A percentile compares a stretch with the other conserved stretches of the same genome.
These are phyloP conservation scores for Coemansia sp. DNA, from an alignment of 192 early-diverging fungal species.

Conservation along the genomic window DNA sequence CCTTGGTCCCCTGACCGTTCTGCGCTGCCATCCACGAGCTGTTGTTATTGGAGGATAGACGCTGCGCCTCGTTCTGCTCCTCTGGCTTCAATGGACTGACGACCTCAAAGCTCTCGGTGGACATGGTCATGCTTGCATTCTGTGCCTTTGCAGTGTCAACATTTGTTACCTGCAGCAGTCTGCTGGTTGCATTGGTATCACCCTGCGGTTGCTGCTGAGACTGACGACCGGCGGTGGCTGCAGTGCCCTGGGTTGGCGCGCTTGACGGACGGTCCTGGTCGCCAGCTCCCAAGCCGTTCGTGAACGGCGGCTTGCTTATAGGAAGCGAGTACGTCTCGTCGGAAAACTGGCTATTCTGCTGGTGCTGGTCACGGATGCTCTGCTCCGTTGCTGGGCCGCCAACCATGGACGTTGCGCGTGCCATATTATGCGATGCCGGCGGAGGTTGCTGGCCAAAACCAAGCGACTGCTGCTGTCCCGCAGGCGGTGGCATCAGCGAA, in stretches of 20 bases:
- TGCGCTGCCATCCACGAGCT: conserved; percentile 25
- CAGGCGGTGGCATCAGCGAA: conserved; percentile 36
- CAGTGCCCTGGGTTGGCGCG: neutral
- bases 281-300: neutral
- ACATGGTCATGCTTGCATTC: neutral
- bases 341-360: conserved; percentile 4
- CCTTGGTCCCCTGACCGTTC: neutral
- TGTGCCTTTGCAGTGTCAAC: neutral
- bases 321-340: conserved; percentile 3
- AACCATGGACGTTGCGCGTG: conserved; percentile 39
- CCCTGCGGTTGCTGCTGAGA: neutral
- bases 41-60: neutral
- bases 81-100: conserved; percentile 24
- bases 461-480: conserved; percentile 11
- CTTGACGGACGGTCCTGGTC: conserved; percentile 8
- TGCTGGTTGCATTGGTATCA: neutral
- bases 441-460: conserved; percentile 13
- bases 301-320: neutral
- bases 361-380: conserved; percentile 11
- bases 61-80: conserved; percentile 13
- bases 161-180: conserved; percentile 9
- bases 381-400: conserved; percentile 16
- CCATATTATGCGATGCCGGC: neutral
- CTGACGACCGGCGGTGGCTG: neutral
- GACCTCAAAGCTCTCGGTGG: conserved; percentile 42